Conservation (phyloP, 768 basidiomycete species). For the Leccinum rimulosum region DNA sequence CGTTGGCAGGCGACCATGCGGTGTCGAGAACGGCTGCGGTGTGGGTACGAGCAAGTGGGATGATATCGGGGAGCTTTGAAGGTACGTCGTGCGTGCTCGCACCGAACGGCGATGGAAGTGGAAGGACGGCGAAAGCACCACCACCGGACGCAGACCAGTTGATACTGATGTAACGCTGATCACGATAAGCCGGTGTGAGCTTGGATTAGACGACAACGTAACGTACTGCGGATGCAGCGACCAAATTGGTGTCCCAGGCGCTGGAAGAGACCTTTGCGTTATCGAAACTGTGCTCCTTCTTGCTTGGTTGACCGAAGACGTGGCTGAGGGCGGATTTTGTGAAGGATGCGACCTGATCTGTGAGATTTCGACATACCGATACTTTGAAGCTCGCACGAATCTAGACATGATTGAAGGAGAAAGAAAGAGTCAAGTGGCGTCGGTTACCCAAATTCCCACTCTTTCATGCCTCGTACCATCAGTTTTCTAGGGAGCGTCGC, state of each 20-base stretch:
- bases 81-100: constrained; percentile 52
- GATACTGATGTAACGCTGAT: constrained; percentile 78
- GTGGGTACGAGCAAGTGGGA: constrained; percentile 88
- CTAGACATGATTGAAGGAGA: constrained; percentile 58
- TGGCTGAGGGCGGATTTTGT: constrained; percentile 49
- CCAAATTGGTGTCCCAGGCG: constrained; percentile 95
- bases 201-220: background rate
- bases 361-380: constrained; percentile 53
- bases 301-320: constrained; percentile 85
- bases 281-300: constrained; percentile 79
- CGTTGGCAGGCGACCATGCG: constrained; percentile 94
- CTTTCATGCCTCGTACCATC: constrained; percentile 21
- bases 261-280: constrained; percentile 85
- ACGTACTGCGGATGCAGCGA: constrained; percentile 75
- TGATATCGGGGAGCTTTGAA: constrained; percentile 83
- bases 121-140: constrained; percentile 93
- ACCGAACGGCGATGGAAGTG: constrained; percentile 71
- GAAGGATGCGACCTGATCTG: constrained; percentile 6
- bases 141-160: constrained; percentile 96
- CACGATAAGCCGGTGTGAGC: background rate
- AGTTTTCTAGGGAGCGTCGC: constrained; percentile 23
- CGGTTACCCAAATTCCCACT: too few species aligned
- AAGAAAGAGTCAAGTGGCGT: background rate
- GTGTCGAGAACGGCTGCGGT: constrained; percentile 89
- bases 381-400: constrained; percentile 84